These are phyloP conservation scores for Fagopyrum homotropicum DNA, from an alignment of 148 eudicot genomes.

Conservation along the genomic window DNA sequence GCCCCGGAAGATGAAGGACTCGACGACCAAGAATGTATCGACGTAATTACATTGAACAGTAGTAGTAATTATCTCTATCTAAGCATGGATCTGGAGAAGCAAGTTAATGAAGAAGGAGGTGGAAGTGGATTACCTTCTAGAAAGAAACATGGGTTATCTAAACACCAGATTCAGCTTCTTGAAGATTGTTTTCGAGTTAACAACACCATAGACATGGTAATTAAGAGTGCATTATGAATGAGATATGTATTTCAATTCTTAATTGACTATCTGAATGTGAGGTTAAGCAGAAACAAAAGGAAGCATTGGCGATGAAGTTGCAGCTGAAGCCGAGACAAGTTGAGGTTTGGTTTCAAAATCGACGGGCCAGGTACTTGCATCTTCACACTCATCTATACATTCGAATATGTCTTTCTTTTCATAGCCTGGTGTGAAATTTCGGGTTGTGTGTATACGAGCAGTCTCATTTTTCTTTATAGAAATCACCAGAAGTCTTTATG, in stretches of 20 bases:
- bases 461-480: too few relatives aligned
- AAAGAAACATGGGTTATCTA: background rate
- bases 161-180: background rate
- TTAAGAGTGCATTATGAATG: background rate
- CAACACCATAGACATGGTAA: background rate
- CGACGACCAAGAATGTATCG: background rate
- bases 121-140: background rate
- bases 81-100: background rate
- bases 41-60: background rate
- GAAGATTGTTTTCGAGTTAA: background rate
- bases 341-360: conserved; percentile 6
- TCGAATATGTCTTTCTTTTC: too few relatives aligned
- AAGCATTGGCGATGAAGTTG: background rate
- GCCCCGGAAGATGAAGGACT: background rate
- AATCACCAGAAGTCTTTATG: too few relatives aligned
- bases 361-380: background rate
- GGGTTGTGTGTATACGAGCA: too few relatives aligned
- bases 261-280: background rate
- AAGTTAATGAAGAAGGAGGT: background rate
- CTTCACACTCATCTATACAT: too few relatives aligned
- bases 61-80: background rate
- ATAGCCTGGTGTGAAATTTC: too few relatives aligned
- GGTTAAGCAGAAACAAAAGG: background rate
- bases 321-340: background rate
- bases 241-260: background rate